These are phyloP conservation scores for Xylaria grammica DNA, from an alignment of 495 filamentous ascomycete genomes.

Conservation along the genomic window DNA sequence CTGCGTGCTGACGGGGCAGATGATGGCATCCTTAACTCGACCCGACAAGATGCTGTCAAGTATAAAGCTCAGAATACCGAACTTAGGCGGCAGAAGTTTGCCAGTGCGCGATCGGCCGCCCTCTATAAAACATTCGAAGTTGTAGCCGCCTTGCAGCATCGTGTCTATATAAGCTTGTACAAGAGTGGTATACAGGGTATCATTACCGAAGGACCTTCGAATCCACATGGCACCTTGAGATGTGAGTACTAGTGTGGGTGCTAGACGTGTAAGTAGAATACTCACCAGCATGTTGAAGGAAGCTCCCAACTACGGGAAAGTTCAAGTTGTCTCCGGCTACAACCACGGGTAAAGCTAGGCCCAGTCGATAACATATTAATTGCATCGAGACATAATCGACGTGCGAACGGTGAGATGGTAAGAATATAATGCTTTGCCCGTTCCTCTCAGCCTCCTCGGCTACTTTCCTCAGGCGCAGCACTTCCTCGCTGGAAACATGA, in stretches of 20 bases:
- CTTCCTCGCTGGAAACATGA: slow-evolving; percentile 93
- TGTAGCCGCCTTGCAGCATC: slow-evolving; percentile 84
- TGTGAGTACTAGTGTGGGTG: slow-evolving; percentile 6
- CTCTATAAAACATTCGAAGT: slow-evolving; percentile 97
- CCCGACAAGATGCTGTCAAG: slow-evolving; percentile 87
- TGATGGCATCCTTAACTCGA: slow-evolving; percentile 85
- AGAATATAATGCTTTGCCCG: slow-evolving; percentile 94
- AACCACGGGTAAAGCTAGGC: slow-evolving; percentile 86
- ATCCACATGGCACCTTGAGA: slow-evolving; percentile 89
- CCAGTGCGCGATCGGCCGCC: slow-evolving; percentile 91
- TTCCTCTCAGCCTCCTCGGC: slow-evolving; percentile 81
- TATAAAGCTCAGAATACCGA: slow-evolving; percentile 93
- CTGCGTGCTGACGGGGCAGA: slow-evolving; percentile 94
- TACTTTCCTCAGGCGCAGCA: slow-evolving; percentile 77
- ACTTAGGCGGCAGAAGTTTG: slow-evolving; percentile 91
- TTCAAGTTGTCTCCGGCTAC: slow-evolving; percentile 97
- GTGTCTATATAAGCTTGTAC: slow-evolving; percentile 97
- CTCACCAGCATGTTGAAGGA: slow-evolving; percentile 88
- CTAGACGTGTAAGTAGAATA: not conserved
- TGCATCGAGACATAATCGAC: slow-evolving; percentile 95
- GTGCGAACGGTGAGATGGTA: slow-evolving; percentile 93
- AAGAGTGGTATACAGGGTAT: slow-evolving; percentile 84
- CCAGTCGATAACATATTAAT: slow-evolving; percentile 91
- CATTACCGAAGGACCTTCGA: slow-evolving; percentile 87
- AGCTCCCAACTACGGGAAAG: slow-evolving; percentile 85